Evolutionary conservation across 345 rosid species (phyloP).

Genomic region (Nasturtium officinale): DNA sequence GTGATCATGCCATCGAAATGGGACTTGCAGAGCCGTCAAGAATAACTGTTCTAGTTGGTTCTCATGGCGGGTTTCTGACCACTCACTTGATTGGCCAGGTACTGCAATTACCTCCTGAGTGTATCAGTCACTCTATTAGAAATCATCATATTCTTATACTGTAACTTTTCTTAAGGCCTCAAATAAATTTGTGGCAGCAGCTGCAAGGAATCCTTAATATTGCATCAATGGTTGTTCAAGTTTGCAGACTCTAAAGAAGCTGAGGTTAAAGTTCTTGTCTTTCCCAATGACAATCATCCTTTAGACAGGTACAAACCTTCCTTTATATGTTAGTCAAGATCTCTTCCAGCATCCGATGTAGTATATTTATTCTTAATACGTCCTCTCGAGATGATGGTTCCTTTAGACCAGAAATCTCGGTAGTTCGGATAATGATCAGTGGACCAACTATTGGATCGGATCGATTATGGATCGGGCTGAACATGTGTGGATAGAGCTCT

Average conservation of each 20-base stretch:
- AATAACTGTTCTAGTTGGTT: conserved; percentile 78
- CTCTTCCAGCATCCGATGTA: too few relatives aligned
- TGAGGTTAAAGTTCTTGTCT: conserved; percentile 63
- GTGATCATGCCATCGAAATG: conserved; percentile 63
- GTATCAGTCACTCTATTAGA: conserved; percentile 1
- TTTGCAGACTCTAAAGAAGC: conserved; percentile 52
- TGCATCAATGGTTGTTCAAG: conserved; percentile 63
- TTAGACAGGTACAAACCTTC: conserved; percentile 65
- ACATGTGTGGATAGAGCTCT: too few relatives aligned
- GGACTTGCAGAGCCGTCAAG: conserved; percentile 76
- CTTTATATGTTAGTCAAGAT: too few relatives aligned
- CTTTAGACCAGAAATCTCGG: too few relatives aligned
- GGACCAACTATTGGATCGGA: too few relatives aligned
- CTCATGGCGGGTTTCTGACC: conserved; percentile 92
- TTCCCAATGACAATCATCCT: conserved; percentile 74
- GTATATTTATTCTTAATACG: too few relatives aligned
- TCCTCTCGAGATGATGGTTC: too few relatives aligned
- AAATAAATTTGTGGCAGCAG: conserved; percentile 83
- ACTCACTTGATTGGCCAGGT: conserved; percentile 99
- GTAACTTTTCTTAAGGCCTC: conserved; percentile 59
- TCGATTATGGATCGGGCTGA: too few relatives aligned
- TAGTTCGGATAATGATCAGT: too few relatives aligned
- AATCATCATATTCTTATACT: conserved; percentile 9
- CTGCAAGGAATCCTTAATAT: conserved; percentile 77
- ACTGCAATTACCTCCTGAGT: neutral